Percentiles rank a stretch among this genome's conserved stretches.
Evolutionary conservation across 257 asterid genomes (phyloP).

Genomic region (Petunia secreta): DNA sequence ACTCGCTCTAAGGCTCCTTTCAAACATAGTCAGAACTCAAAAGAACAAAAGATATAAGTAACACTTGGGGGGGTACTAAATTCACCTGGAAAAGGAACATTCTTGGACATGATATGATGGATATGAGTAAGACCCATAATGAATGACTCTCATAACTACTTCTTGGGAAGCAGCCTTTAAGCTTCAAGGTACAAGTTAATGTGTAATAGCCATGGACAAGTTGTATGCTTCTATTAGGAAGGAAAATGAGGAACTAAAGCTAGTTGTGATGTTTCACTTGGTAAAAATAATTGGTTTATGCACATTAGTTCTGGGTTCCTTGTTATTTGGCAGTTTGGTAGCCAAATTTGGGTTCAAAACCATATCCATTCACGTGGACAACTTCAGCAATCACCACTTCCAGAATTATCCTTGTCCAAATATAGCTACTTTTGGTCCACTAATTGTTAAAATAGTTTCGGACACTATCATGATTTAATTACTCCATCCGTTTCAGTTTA

Average conservation of each 20-base stretch:
- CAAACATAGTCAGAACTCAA: background rate
- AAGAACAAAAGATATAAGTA: background rate
- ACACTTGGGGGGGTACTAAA: background rate
- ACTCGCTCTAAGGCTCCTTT: too few species aligned
- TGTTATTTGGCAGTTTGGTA: background rate
- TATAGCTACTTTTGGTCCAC: background rate
- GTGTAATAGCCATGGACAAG: background rate
- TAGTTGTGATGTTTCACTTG: background rate
- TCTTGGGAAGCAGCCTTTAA: background rate
- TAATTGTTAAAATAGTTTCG: too few species aligned
- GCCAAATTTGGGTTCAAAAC: background rate
- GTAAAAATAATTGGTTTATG: background rate
- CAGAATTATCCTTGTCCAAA: background rate
- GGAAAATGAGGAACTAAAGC: background rate
- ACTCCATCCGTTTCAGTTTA: too few species aligned
- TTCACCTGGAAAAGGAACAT: constrained; percentile 23
- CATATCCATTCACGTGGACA: background rate
- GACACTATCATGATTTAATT: too few species aligned
- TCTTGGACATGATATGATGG: background rate
- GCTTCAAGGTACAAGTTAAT: background rate
- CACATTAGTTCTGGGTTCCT: background rate
- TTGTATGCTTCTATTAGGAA: background rate
- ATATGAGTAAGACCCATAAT: constrained; percentile 19
- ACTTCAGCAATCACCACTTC: background rate
- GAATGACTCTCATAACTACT: constrained; percentile 22